phyloP scores from a whole-genome alignment of 345 rosid genomes.

The Gossypium australe region DNA sequence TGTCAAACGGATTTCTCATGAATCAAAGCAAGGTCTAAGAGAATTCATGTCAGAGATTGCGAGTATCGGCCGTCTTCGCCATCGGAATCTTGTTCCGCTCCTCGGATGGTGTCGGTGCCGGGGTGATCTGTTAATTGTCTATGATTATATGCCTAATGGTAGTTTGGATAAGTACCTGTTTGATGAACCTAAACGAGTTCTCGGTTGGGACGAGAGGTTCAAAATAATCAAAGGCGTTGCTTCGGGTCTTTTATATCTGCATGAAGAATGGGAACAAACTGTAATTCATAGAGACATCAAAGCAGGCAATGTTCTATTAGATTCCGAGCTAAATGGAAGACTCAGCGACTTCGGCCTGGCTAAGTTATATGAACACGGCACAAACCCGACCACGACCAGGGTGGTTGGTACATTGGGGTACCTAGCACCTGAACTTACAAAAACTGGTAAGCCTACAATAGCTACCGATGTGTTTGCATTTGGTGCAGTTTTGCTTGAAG shows the following conservation, averaged over 20 bases:
- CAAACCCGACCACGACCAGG: constrained; percentile 62
- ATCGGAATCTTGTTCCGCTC: constrained; percentile 80
- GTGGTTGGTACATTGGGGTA: constrained; percentile 97
- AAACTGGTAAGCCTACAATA: constrained; percentile 70
- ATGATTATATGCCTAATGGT: constrained; percentile 86
- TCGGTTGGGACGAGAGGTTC: constrained; percentile 76
- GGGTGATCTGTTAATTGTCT: constrained; percentile 65
- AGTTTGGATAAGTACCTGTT: constrained; percentile 85
- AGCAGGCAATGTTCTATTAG: constrained; percentile 79
- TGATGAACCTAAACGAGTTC: constrained; percentile 46
- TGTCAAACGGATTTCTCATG: constrained; percentile 68
- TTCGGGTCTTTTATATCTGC: constrained; percentile 74
- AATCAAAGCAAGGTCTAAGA: constrained; percentile 74
- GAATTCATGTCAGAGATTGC: constrained; percentile 84
- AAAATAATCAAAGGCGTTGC: constrained; percentile 76
- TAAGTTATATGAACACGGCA: constrained; percentile 70
- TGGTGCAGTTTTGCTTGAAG: constrained; percentile 79
- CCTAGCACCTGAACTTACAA: constrained; percentile 87
- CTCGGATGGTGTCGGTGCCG: constrained; percentile 71
- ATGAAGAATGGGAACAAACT: constrained; percentile 90
- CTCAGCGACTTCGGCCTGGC: constrained; percentile 93
- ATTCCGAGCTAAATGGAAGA: constrained; percentile 66
- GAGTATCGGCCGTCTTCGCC: constrained; percentile 80
- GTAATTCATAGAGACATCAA: constrained; percentile 92
- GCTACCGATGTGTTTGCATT: constrained; percentile 85